Percentiles rank a stretch among this genome's conserved stretches.
Evolutionary conservation across 257 asterid species (phyloP).

Genomic region (Gentiana dahurica): DNA sequence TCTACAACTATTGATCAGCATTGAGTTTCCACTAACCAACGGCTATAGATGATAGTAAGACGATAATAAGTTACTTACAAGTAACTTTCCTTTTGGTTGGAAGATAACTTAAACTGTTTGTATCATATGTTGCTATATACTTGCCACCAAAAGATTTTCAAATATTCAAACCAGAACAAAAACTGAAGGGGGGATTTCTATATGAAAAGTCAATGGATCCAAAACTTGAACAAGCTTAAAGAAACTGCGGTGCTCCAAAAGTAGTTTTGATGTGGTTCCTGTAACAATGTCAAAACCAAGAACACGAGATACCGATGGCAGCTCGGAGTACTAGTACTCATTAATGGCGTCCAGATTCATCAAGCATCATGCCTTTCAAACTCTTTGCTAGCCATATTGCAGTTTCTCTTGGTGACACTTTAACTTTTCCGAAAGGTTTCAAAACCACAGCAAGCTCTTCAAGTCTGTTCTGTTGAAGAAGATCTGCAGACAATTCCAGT

Average conservation of each 20-base stretch:
- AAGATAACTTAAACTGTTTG: constrained; percentile 2
- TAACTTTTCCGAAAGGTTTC: constrained; percentile 87
- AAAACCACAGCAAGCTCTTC: constrained; percentile 80
- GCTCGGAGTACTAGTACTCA: constrained; percentile 13
- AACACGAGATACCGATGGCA: not conserved
- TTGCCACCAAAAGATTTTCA: constrained; percentile 4
- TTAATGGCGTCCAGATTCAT: constrained; percentile 48
- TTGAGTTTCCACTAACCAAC: not conserved
- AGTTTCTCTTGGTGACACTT: constrained; percentile 96
- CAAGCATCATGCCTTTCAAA: constrained; percentile 95
- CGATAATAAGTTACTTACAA: too few species aligned
- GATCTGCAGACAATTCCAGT: constrained; percentile 83
- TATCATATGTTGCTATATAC: constrained; percentile 8
- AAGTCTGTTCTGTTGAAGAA: constrained; percentile 76
- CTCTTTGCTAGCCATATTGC: constrained; percentile 96
- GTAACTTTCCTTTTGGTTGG: constrained; percentile 6
- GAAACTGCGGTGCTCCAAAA: not conserved
- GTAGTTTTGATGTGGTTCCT: not conserved
- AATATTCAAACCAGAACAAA: not conserved
- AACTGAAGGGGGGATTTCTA: not conserved
- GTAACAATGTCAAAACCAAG: not conserved
- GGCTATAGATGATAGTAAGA: too few species aligned
- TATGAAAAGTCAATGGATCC: not conserved
- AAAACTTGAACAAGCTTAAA: not conserved
- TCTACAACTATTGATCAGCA: too few species aligned